Evolutionary conservation across 352 stramenopile species (phyloP), one percentile per base, ranked within the genome.

Genomic region (Pelagophyceae sp.): DNA sequence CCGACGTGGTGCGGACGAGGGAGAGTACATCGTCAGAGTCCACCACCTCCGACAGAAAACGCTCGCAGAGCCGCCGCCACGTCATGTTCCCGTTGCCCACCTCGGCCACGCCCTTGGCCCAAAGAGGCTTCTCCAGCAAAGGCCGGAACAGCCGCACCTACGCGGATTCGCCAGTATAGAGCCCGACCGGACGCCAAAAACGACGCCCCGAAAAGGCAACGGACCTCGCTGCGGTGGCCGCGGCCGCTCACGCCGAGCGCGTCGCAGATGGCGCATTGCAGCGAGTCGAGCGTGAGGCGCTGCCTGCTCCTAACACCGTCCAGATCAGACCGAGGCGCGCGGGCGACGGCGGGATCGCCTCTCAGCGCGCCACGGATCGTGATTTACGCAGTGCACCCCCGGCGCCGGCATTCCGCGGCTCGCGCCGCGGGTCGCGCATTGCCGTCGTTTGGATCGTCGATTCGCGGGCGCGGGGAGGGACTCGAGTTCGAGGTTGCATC

Each of bases 81-180:
- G 33, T 27, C 38, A 74, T 74, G 35, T 58, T 51, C 11, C 38
- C 38, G 17, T 1, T n/a, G 35, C 35, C 67, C 17, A 74, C 67
- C 17, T 17, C 67, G 2, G 19, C 38, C 35, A 74, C 29, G 38
- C 67, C 67, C 11, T 37, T 31, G 27, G 33, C 27, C 67, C 67
- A 74, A 1, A 74, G n/a, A 11, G 67, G 23, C 67, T 54, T 1
- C 2, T 74, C 67, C 17, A 74, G 17, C 17, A 74, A 37, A 2
- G 67, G 67, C 33, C 67, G 67, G 67, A 35, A 74, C 15, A 67
- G 23, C 58, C 29, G 23, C 58, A 67, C 58, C 58, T 67, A 54
- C 45, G 45, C 11, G 23, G 45, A 54, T 23, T 54, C 45, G 45
- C 23, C 45, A n/a, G 45, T 23, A 54, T 54, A 11, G 45, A 54